phyloP scores from a whole-genome alignment of 2,329 filamentous ascomycete genomes.

The Aspergillus vadensis region DNA sequence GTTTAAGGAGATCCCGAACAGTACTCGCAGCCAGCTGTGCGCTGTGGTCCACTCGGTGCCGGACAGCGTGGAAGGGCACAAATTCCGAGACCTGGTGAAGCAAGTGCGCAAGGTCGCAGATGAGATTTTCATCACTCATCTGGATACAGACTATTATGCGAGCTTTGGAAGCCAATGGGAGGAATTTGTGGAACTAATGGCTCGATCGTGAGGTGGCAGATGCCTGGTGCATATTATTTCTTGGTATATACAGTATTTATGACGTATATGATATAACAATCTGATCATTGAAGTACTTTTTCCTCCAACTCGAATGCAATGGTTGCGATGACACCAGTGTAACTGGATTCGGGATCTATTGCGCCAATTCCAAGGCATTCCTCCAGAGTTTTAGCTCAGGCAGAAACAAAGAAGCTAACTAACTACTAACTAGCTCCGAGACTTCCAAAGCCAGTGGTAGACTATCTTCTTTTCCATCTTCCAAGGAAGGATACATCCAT shows the following conservation, averaged over 20 bases:
- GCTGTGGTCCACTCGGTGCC: conserved; percentile 45
- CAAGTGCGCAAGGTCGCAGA: conserved; percentile 39
- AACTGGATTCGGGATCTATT: too few species aligned
- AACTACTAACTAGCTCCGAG: too few species aligned
- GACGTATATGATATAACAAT: not conserved
- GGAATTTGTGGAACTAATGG: conserved; percentile 42
- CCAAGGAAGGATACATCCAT: too few species aligned
- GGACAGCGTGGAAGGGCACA: conserved; percentile 30
- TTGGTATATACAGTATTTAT: not conserved
- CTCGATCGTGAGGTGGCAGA: conserved; percentile 16
- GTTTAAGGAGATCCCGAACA: conserved; percentile 36
- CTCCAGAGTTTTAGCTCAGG: too few species aligned
- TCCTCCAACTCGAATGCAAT: too few species aligned
- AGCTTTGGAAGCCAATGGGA: conserved; percentile 42
- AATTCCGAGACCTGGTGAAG: conserved; percentile 37
- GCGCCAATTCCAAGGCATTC: too few species aligned
- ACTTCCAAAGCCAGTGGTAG: too few species aligned
- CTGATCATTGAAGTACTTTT: too few species aligned
- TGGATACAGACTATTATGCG: conserved; percentile 43
- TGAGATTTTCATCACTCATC: conserved; percentile 45
- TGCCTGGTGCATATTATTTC: not conserved
- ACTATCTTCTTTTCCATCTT: too few species aligned
- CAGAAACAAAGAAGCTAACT: too few species aligned
- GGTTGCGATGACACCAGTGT: too few species aligned
- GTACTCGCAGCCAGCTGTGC: conserved; percentile 35